Conservation (phyloP, 2,329 filamentous ascomycete genomes). For the Dactylonectria estremocensis region DNA sequence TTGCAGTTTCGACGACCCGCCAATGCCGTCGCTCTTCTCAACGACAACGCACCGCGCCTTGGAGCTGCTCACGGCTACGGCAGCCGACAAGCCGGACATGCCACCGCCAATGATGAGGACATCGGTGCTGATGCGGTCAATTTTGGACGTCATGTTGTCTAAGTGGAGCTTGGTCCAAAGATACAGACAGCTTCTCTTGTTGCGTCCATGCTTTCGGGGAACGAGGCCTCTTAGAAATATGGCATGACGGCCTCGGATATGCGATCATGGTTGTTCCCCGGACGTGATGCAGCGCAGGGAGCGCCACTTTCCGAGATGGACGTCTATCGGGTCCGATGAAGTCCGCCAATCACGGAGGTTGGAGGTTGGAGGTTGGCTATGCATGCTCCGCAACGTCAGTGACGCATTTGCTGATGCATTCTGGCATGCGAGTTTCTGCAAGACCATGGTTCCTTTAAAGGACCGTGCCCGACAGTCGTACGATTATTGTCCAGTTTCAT, state of each 20-base stretch:
- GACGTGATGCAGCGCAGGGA: conserved; percentile 3
- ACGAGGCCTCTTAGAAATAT: conserved; percentile 16
- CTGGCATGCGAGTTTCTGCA: no score
- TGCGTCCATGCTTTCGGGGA: neutral
- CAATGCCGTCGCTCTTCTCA: conserved; percentile 27
- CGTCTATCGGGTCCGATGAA: conserved; percentile 17
- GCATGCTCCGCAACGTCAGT: neutral
- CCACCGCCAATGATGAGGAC: conserved; percentile 35
- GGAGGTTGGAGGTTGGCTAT: neutral
- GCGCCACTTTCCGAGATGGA: conserved; percentile 13
- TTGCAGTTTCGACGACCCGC: conserved; percentile 31
- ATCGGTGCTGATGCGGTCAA: conserved; percentile 24
- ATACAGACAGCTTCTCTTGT: neutral
- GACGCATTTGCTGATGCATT: neutral
- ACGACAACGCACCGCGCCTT: conserved; percentile 22
- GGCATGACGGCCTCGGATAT: neutral
- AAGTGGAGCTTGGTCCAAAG: neutral
- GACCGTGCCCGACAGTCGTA: conserved; percentile 8
- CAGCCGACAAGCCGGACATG: conserved; percentile 35
- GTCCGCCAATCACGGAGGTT: conserved; percentile 33
- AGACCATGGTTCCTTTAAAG: neutral
- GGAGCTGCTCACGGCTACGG: conserved; percentile 15
- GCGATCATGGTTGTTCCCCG: neutral
- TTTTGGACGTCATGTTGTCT: conserved; percentile 9
- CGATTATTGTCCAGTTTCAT: neutral